Percentiles rank a stretch among this genome's conserved stretches.
phyloP scores from a whole-genome alignment of 2,329 filamentous ascomycete genomes.

The Delphinella strobiligena region DNA sequence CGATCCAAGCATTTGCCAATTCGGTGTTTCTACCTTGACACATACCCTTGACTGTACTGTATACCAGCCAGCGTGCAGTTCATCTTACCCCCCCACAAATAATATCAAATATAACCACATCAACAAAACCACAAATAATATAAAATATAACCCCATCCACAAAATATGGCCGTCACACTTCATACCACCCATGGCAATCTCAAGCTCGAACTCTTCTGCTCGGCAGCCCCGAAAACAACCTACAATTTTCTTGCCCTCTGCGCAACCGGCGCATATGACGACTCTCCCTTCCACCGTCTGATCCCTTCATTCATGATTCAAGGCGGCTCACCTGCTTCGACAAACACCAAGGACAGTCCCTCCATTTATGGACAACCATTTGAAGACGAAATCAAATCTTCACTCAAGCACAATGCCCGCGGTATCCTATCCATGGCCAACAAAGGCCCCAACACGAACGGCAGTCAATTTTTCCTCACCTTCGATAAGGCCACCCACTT shows the following conservation, averaged over 20 bases:
- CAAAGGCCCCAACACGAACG: conserved; percentile 83
- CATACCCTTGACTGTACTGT: too few relatives aligned
- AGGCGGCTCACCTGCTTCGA: conserved; percentile 46
- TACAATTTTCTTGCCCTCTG: conserved; percentile 83
- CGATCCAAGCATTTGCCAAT: background rate
- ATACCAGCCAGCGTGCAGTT: too few relatives aligned
- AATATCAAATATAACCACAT: background rate
- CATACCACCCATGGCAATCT: conserved; percentile 83
- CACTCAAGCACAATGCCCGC: conserved; percentile 78
- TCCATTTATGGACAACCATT: conserved; percentile 63
- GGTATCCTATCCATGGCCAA: conserved; percentile 95
- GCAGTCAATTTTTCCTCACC: conserved; percentile 75
- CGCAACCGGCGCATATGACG: conserved; percentile 65
- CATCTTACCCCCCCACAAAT: too few relatives aligned
- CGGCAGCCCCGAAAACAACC: conserved; percentile 83
- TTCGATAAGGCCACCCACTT: conserved; percentile 69
- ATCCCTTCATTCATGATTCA: conserved; percentile 76
- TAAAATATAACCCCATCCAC: too few relatives aligned
- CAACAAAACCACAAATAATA: background rate
- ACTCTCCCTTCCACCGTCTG: conserved; percentile 65
- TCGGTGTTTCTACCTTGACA: too few relatives aligned
- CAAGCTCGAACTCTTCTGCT: conserved; percentile 94
- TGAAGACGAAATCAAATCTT: conserved; percentile 66
- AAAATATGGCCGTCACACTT: conserved; percentile 43
- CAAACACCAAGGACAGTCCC: conserved; percentile 29